A percentile compares a stretch with the other conserved stretches of the same genome.
Evolutionary conservation across 208 protist species (phyloP).

Genomic region (Acanthamoeba lenticulata): DNA sequence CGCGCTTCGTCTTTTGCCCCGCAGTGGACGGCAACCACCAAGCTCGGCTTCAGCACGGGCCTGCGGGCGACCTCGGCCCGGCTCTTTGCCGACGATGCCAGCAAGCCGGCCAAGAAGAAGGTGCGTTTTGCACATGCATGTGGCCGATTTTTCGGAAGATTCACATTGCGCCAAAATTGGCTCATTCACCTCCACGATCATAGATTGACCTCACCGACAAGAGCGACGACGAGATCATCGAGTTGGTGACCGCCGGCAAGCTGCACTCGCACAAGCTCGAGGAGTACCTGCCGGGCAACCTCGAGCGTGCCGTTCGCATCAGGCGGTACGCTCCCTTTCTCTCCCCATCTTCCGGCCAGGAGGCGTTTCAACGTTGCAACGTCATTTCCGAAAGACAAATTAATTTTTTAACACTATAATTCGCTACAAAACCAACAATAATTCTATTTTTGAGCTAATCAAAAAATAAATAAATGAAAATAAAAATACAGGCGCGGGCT

Average conservation of each 20-base stretch:
- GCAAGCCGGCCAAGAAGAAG: slow-evolving; percentile 16
- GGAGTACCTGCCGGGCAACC: slow-evolving; percentile 66
- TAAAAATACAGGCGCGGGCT: neutral
- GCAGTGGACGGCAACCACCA: neutral
- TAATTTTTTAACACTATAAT: neutral
- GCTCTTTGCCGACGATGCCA: neutral
- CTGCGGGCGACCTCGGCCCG: neutral
- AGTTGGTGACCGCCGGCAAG: slow-evolving; percentile 42
- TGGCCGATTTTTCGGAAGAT: neutral
- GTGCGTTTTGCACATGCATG: no score
- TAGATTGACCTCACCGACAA: slow-evolving; percentile 57
- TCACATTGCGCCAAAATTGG: neutral
- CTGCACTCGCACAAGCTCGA: slow-evolving; percentile 61
- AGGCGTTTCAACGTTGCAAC: neutral
- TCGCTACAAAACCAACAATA: neutral
- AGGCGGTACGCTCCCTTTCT: slow-evolving; percentile 19
- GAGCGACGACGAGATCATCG: slow-evolving; percentile 74
- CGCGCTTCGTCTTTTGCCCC: neutral
- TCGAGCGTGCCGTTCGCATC: slow-evolving; percentile 64
- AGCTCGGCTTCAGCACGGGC: neutral
- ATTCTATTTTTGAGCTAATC: no score
- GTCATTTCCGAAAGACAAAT: neutral
- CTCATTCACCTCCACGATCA: neutral
- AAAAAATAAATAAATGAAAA: no score
- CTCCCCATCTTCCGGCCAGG: neutral